Base-by-base conservation (phyloP, 2,329 filamentous ascomycete species). In the Epichloe aotearoae region DNA sequence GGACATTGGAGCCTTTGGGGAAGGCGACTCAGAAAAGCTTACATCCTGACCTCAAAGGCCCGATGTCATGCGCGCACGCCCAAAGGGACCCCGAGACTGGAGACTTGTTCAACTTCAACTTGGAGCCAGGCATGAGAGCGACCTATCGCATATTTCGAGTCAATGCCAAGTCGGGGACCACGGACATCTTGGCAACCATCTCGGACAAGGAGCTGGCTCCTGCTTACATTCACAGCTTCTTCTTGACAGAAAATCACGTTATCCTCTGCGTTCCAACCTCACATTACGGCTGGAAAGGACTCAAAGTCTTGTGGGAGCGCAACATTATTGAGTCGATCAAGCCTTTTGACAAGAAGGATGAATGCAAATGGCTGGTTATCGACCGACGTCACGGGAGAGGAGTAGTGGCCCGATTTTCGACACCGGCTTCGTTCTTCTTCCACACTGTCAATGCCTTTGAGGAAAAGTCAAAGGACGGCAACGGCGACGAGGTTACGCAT, bases 171-270 rank as follows among this genome's bases (percentile, higher is more conserved):
- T 83, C 79, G 0, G 84, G 83, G 0, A 69, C 79, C 50, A 87
- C 85, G 0, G 76, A 80, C 0, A 82, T 93, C 17, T 73, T 94
- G 0, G 86, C 86, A 3, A 82, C 76, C 0, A 77, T 93, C 53
- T 64, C 67, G 0, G 71, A 69, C 3, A 64, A 66, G 4, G 68
- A 71, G 3, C 62, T 74, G 3, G 67, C 68, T 2, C 69, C 84
- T 0, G 82, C 86, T 0, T 94, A 93, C 59, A 79, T 94, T n/a
- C 88, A 94, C 67, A 91, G 86, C 8, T 75, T 91, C 58, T 88
- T 88, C 59, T 66, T 94, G 26, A 84, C 86, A 0, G 68, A 79
- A 15, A 79, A 82, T 57, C 85, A 83, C 59, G 79, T 90, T 2
- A 68, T 93, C 0, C 69, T 94, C 4, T 89, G 84, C 60, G 68